These are phyloP conservation scores for Pythium guiyangense DNA, from an alignment of 352 stramenopile genomes.

Conservation along the genomic window DNA sequence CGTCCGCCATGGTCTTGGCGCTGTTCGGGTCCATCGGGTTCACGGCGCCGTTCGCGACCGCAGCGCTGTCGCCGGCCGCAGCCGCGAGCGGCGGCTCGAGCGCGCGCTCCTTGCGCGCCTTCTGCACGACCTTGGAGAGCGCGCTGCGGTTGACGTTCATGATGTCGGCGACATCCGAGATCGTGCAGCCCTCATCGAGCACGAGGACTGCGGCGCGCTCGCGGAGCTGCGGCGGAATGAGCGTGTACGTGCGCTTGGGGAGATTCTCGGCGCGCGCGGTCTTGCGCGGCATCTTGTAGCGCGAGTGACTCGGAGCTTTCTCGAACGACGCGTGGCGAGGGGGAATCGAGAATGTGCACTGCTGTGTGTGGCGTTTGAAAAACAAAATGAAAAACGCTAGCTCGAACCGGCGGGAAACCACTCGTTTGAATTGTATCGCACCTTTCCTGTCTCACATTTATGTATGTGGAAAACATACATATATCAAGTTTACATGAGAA, in stretches of 20 bases:
- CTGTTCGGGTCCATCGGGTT: too few relatives aligned
- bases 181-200: constrained; percentile 9
- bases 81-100: constrained; percentile 3
- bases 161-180: constrained; percentile 7
- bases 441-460: too few relatives aligned
- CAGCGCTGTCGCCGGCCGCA: background rate
- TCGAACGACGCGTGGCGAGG: background rate
- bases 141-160: constrained; percentile 10
- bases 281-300: constrained; percentile 8
- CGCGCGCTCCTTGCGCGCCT: constrained; percentile 3
- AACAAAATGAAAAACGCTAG: too few relatives aligned
- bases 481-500: too few relatives aligned
- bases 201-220: constrained; percentile 6
- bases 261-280: constrained; percentile 1
- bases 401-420: background rate
- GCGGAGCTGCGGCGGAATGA: constrained; percentile 7
- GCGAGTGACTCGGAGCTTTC: background rate
- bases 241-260: constrained; percentile 7
- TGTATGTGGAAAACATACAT: too few relatives aligned
- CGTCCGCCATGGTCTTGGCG: background rate
- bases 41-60: background rate
- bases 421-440: background rate
- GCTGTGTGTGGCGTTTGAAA: background rate
- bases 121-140: constrained; percentile 8
- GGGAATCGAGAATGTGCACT: background rate